A percentile compares a stretch with the other conserved stretches of the same genome.
These are phyloP conservation scores for Wickerhamiella brachini DNA, from an alignment of 805 yeast genomes.

Conservation along the genomic window DNA sequence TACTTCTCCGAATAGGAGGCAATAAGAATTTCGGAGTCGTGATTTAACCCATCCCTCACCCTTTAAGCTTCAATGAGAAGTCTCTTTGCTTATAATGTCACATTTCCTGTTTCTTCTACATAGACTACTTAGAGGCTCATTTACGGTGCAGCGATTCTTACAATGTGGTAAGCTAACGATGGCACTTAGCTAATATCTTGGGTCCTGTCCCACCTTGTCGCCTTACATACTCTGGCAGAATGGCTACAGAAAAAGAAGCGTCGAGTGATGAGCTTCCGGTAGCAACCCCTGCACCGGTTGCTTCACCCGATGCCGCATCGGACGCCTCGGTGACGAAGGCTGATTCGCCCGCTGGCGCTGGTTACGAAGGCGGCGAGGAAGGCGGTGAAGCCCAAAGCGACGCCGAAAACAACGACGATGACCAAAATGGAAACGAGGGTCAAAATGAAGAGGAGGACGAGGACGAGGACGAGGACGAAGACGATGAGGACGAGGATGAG, in stretches of 20 bases:
- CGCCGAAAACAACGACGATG: slow-evolving; percentile 21
- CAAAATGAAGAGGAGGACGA: slow-evolving; percentile 28
- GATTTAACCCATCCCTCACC: no score
- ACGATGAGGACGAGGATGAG: slow-evolving; percentile 45
- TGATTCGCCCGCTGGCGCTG: not conserved
- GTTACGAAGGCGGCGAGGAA: not conserved
- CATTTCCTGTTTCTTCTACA: no score
- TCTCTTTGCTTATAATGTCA: no score
- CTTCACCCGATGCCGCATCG: not conserved
- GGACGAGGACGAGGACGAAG: slow-evolving; percentile 23
- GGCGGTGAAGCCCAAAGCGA: slow-evolving; percentile 12
- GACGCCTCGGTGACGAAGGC: not conserved
- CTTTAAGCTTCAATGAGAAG: no score
- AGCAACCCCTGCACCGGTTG: not conserved
- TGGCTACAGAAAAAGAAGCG: not conserved
- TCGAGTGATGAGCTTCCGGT: not conserved
- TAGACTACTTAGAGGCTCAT: no score
- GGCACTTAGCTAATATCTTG: no score
- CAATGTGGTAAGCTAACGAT: no score
- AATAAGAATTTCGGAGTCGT: no score
- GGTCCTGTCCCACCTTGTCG: no score
- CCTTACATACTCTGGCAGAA: no score
- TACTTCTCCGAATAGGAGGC: no score
- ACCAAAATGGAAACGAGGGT: slow-evolving; percentile 20
- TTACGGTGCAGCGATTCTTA: no score